Conservation (phyloP, 2,329 filamentous ascomycete genomes). For the Knoxdaviesia proteae region DNA sequence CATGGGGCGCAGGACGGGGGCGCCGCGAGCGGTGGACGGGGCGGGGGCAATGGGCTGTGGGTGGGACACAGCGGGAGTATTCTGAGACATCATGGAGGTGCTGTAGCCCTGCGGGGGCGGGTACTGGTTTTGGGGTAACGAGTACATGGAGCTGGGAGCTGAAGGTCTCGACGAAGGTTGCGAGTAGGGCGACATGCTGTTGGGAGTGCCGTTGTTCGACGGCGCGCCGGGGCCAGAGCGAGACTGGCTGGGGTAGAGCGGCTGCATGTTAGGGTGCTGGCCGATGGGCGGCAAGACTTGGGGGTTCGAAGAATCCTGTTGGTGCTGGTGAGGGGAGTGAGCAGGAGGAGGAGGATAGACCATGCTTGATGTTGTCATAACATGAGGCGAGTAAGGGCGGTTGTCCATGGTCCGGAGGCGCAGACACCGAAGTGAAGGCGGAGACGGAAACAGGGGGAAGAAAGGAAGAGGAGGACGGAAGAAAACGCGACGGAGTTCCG, state of each 20-base stretch:
- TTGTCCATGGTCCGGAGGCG: constrained; percentile 25
- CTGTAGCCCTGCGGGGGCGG: constrained; percentile 33
- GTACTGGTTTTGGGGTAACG: constrained; percentile 35
- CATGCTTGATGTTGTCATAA: constrained; percentile 15
- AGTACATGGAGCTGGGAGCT: constrained; percentile 26
- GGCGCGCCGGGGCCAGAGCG: too few relatives aligned
- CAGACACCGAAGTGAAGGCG: too few relatives aligned
- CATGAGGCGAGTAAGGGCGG: constrained; percentile 31
- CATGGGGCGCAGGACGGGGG: constrained; percentile 47
- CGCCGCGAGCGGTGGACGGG: constrained; percentile 33
- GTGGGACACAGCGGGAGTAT: constrained; percentile 45
- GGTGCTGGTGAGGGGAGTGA: constrained; percentile 1
- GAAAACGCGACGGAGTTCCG: too few relatives aligned
- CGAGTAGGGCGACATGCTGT: constrained; percentile 30
- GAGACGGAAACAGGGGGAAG: too few relatives aligned
- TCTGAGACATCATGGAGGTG: constrained; percentile 44
- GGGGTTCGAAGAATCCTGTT: constrained; percentile 1
- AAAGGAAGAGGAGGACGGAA: too few relatives aligned
- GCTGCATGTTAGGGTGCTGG: constrained; percentile 16
- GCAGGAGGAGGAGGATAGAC: constrained; percentile 3
- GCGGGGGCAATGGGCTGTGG: constrained; percentile 60
- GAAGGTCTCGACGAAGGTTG: constrained; percentile 26
- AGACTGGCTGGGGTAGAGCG: too few relatives aligned
- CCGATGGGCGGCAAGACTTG: constrained; percentile 3
- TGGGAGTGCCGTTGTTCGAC: constrained; percentile 7